Conservation (phyloP, 305 asterid species). For the Plantago lanceolata region DNA sequence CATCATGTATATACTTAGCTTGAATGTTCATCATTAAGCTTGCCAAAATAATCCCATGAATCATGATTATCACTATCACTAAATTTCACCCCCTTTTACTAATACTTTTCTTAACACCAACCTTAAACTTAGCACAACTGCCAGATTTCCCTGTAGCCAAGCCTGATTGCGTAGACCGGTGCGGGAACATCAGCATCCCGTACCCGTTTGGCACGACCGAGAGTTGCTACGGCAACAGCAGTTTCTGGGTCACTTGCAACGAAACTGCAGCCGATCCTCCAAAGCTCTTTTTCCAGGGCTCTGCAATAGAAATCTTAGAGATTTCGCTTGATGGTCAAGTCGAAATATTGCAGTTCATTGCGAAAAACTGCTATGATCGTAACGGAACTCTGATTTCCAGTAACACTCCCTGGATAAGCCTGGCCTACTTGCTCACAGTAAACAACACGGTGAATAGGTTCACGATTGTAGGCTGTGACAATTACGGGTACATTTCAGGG, state of each 20-base stretch:
- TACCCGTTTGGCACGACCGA: constrained; percentile 25
- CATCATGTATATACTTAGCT: too few species aligned
- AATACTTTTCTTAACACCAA: too few species aligned
- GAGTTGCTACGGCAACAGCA: background rate
- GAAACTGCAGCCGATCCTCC: background rate
- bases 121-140: background rate
- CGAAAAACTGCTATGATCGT: background rate
- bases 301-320: background rate
- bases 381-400: background rate
- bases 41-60: too few species aligned
- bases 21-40: too few species aligned
- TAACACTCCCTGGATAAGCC: background rate
- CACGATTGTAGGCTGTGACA: constrained; percentile 21
- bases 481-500: constrained; percentile 12
- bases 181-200: constrained; percentile 23
- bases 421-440: accelerated
- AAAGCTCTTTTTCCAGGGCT: background rate
- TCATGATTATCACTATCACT: too few species aligned
- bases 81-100: too few species aligned
- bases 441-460: constrained; percentile 20
- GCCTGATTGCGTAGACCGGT: constrained; percentile 1
- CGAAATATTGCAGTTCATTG: background rate
- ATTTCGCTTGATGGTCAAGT: constrained; percentile 11
- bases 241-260: constrained; percentile 13
- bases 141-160: background rate